Percentiles rank a stretch among this genome's conserved stretches.
Conservation (phyloP, 768 basidiomycete genomes). For the Cubamyces sp. region DNA sequence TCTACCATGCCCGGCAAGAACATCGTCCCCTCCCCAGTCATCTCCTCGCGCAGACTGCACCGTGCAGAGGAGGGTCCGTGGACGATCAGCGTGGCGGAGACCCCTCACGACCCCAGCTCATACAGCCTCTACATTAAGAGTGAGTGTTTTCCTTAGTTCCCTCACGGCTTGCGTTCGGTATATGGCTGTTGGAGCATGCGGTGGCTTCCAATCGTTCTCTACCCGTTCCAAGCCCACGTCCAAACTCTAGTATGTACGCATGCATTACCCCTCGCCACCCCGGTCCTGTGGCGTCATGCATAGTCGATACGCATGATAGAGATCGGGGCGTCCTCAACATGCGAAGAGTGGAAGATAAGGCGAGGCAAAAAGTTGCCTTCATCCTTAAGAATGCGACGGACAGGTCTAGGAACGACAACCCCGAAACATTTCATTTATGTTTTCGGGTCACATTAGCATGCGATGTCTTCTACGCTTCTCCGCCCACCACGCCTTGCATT, state of each 20-base stretch:
- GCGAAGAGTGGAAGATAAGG: too few species aligned
- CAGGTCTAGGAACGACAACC: too few species aligned
- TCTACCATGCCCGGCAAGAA: slow-evolving; percentile 33
- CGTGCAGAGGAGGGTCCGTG: slow-evolving; percentile 83
- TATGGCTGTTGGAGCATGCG: neutral
- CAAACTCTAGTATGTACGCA: too few species aligned
- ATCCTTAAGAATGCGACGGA: too few species aligned
- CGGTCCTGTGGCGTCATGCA: too few species aligned
- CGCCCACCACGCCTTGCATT: neutral
- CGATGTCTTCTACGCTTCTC: neutral
- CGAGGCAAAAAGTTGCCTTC: too few species aligned
- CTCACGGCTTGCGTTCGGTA: slow-evolving; percentile 27
- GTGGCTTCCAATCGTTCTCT: too few species aligned
- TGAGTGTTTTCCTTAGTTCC: slow-evolving; percentile 47
- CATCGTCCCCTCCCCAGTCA: slow-evolving; percentile 32
- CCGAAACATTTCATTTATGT: too few species aligned
- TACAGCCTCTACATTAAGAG: slow-evolving; percentile 92
- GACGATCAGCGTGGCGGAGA: slow-evolving; percentile 88
- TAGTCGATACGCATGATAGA: too few species aligned
- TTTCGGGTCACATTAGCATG: too few species aligned
- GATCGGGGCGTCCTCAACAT: too few species aligned
- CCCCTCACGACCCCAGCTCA: slow-evolving; percentile 69
- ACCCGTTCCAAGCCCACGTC: neutral
- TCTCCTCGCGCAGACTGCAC: slow-evolving; percentile 43
- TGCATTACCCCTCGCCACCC: too few species aligned